phyloP scores from a whole-genome alignment of 192 early-diverging fungal genomes.

The Hyaloraphidium curvatum region DNA sequence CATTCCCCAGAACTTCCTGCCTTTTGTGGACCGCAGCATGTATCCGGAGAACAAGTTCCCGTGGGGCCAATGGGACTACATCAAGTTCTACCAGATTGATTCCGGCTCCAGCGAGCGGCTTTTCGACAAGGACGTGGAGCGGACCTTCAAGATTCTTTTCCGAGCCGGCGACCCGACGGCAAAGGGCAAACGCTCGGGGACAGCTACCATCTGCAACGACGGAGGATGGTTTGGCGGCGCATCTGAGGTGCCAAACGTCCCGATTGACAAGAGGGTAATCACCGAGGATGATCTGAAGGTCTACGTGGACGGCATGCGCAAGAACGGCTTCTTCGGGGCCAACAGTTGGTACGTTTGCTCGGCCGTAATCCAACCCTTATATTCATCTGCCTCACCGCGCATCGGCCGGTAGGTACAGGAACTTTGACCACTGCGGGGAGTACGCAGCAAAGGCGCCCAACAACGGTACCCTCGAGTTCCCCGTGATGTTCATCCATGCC shows the following conservation, averaged over 20 bases:
- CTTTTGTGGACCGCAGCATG: background rate
- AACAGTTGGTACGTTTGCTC: constrained; percentile 1
- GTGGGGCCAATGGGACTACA: background rate
- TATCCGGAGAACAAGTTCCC: constrained; percentile 1
- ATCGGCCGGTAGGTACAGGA: too few relatives aligned
- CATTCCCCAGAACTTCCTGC: background rate
- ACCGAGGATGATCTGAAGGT: background rate
- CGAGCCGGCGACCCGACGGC: background rate
- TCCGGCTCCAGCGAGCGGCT: too few relatives aligned
- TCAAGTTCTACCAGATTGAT: background rate
- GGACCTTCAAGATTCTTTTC: background rate
- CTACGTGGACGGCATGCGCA: background rate
- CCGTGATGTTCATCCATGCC: background rate
- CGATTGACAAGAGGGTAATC: background rate
- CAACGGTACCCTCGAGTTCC: background rate
- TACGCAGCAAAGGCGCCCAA: background rate
- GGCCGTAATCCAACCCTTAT: too few relatives aligned
- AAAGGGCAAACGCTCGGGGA: background rate
- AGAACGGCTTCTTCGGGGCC: background rate
- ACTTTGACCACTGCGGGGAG: background rate
- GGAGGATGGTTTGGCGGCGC: background rate
- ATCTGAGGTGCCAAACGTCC: background rate
- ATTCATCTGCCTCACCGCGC: too few relatives aligned
- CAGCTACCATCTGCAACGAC: background rate
- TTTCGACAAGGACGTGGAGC: background rate